A percentile compares a stretch with the other conserved stretches of the same genome.
Conservation (phyloP, 2,329 filamentous ascomycete genomes). For the Epichloe amarillans region DNA sequence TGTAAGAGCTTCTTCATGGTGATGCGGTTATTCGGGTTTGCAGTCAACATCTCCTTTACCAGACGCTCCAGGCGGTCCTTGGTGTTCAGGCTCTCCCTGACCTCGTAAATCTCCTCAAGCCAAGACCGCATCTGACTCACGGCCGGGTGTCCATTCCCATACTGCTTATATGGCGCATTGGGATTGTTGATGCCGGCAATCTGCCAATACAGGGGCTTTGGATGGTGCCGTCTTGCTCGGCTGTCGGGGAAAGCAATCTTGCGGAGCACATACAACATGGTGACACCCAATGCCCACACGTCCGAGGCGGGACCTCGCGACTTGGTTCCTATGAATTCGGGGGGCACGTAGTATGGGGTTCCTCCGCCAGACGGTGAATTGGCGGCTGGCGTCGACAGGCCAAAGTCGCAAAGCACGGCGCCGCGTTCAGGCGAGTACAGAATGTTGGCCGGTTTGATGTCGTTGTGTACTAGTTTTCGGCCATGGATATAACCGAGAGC, state of each 20-base stretch:
- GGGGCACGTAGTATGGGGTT: constrained; percentile 50
- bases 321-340: constrained; percentile 44
- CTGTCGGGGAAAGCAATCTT: constrained; percentile 42
- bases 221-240: constrained; percentile 33
- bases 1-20: constrained; percentile 38
- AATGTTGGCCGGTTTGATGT: constrained; percentile 50
- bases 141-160: constrained; percentile 27
- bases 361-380: constrained; percentile 38
- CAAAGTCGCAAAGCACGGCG: constrained; percentile 48
- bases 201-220: constrained; percentile 41
- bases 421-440: constrained; percentile 45
- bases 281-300: constrained; percentile 46
- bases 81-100: constrained; percentile 30
- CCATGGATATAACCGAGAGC: constrained; percentile 44
- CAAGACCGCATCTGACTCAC: constrained; percentile 41
- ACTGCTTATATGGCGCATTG: constrained; percentile 17
- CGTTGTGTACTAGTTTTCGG: constrained; percentile 42
- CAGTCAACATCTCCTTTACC: constrained; percentile 39
- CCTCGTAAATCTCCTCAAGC: constrained; percentile 39
- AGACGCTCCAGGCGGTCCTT: constrained; percentile 37
- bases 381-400: constrained; percentile 35
- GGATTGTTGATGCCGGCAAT: constrained; percentile 41
- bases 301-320: constrained; percentile 41
- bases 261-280: constrained; percentile 45
- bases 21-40: constrained; percentile 37